Conservation (phyloP, 2,329 filamentous ascomycete species). For the Beauveria caledonica region DNA sequence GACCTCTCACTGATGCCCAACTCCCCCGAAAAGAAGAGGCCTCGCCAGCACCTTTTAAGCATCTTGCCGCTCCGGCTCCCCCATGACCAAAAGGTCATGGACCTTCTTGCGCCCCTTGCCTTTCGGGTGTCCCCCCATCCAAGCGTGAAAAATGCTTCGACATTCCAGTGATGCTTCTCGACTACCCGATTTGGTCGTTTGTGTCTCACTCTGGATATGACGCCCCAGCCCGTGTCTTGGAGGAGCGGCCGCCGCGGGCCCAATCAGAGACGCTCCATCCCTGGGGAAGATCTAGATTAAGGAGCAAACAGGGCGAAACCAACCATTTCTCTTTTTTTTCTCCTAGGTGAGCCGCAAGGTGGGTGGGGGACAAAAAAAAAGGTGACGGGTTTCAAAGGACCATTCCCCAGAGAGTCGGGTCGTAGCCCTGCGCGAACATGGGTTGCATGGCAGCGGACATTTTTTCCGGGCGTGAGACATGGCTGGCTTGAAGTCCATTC, state of each 20-base stretch:
- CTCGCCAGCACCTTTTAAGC: background rate
- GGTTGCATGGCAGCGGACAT: background rate
- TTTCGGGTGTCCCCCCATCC: background rate
- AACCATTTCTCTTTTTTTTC: too few species aligned
- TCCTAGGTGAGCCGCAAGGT: too few species aligned
- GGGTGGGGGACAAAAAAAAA: too few species aligned
- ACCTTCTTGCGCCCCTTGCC: background rate
- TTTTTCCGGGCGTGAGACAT: background rate
- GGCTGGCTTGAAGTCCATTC: background rate
- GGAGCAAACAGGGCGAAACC: too few species aligned
- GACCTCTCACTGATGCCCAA: too few species aligned
- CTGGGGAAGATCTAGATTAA: background rate
- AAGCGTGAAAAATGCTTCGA: constrained; percentile 1
- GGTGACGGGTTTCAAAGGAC: too few species aligned
- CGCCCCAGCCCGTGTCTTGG: background rate
- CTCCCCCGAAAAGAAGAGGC: background rate
- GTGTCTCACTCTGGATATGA: constrained; percentile 7
- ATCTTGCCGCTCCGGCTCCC: background rate
- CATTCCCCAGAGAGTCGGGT: background rate
- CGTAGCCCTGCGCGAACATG: background rate
- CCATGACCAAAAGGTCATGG: background rate
- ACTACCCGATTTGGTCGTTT: background rate
- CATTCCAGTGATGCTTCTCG: constrained; percentile 6
- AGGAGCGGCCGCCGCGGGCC: background rate
- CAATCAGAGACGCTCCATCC: background rate